Conservation (phyloP, 352 stramenopile genomes). For the Globisporangium cederbergense region DNA sequence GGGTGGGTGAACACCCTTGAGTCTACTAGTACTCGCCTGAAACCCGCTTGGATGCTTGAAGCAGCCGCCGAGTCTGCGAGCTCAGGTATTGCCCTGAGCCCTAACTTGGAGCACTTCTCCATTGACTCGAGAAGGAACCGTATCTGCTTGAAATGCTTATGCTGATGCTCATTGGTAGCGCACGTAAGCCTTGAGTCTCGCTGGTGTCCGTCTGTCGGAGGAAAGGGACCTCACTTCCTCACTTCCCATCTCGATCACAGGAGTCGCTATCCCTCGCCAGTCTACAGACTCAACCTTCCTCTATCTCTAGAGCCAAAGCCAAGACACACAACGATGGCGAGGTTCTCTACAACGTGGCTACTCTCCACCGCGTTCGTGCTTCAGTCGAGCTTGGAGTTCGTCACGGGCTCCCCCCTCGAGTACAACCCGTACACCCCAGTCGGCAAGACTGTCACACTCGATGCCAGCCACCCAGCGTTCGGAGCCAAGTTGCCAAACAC, state of each 20-base stretch:
- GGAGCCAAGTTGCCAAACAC: not conserved
- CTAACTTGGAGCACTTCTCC: not conserved
- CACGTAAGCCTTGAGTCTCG: not conserved
- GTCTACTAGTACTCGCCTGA: not conserved
- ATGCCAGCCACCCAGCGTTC: slow-evolving; percentile 12
- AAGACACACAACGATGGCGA: not conserved
- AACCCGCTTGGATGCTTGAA: not conserved
- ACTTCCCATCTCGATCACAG: not conserved
- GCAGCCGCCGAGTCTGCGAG: not conserved
- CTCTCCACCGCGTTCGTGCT: slow-evolving; percentile 5
- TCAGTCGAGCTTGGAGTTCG: not conserved
- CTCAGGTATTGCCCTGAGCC: no score
- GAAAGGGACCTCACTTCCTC: not conserved
- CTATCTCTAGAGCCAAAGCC: not conserved
- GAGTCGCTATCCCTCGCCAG: not conserved
- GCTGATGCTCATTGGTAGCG: not conserved
- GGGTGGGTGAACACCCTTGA: slow-evolving; percentile 5
- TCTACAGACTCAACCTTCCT: not conserved
- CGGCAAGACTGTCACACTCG: slow-evolving; percentile 9
- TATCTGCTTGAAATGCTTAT: not conserved
- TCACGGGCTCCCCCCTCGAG: slow-evolving; percentile 3
- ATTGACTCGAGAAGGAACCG: not conserved
- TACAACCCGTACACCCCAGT: slow-evolving; percentile 15
- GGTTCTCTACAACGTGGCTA: not conserved
- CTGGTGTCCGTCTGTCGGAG: not conserved